Evolutionary conservation across 2,329 filamentous ascomycete genomes (phyloP).

Genomic region (Cephalotrichum gorgonifer): DNA sequence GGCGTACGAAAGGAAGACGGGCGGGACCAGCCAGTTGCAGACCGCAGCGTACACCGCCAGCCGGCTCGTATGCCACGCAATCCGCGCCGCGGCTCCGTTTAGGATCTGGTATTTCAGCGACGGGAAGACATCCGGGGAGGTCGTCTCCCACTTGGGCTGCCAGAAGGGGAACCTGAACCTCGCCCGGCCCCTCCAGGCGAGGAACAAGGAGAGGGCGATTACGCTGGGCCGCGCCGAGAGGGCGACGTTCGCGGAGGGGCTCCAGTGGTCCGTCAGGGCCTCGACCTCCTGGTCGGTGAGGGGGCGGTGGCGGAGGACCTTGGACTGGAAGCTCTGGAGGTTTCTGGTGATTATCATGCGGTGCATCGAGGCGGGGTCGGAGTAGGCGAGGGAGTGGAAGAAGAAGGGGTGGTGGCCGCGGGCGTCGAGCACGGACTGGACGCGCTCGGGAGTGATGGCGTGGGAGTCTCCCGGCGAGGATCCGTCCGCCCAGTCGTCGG

Average conservation of each 20-base stretch:
- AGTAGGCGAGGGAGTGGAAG: conserved; percentile 1
- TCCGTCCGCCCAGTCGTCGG: neutral
- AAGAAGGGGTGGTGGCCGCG: neutral
- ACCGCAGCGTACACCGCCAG: conserved; percentile 21
- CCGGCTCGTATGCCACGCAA: conserved; percentile 25
- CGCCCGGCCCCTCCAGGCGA: conserved; percentile 17
- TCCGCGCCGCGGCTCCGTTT: conserved; percentile 14
- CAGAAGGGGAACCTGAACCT: conserved; percentile 30
- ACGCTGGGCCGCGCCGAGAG: conserved; percentile 17
- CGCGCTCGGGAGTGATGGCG: neutral
- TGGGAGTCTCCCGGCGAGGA: neutral
- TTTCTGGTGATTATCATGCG: conserved; percentile 2
- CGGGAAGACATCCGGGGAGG: conserved; percentile 21
- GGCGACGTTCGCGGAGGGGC: conserved; percentile 16
- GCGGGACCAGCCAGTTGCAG: conserved; percentile 12
- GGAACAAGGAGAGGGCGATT: conserved; percentile 11
- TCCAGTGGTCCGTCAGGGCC: conserved; percentile 20
- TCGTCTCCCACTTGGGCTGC: conserved; percentile 19
- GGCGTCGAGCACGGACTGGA: conserved; percentile 2
- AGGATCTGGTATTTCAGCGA: conserved; percentile 11
- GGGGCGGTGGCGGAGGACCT: conserved; percentile 16
- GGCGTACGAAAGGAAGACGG: conserved; percentile 20
- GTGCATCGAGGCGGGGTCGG: conserved; percentile 1
- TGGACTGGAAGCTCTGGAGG: conserved; percentile 2
- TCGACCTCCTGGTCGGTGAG: conserved; percentile 25